Percentiles rank a stretch among this genome's conserved stretches.
Conservation (phyloP, 139 green algal genomes). For the Chlorella ohadii region DNA sequence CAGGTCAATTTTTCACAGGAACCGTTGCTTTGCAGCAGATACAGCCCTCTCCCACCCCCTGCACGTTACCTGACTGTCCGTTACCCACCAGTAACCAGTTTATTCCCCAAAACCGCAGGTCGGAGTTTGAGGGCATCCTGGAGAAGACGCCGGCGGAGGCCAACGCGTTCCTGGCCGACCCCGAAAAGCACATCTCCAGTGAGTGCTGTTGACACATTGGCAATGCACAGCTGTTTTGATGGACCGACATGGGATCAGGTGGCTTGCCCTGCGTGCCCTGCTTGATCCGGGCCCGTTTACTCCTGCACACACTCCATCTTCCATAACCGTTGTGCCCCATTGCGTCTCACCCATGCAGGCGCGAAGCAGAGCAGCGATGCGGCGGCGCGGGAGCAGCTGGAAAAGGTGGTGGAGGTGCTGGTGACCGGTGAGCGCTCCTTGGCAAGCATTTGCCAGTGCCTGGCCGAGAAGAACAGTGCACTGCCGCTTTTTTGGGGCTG, state of each 20-base stretch:
- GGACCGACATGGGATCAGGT: too few relatives aligned
- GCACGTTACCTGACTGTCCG: too few relatives aligned
- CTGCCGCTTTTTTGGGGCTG: too few relatives aligned
- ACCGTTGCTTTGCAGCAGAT: too few relatives aligned
- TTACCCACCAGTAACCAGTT: too few relatives aligned
- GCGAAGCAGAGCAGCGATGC: slow-evolving; percentile 68
- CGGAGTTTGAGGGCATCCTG: slow-evolving; percentile 97
- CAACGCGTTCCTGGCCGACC: slow-evolving; percentile 89
- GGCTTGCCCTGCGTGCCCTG: too few relatives aligned
- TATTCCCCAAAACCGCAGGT: slow-evolving; percentile 32
- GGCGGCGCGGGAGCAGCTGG: slow-evolving; percentile 85
- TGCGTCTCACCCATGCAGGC: neutral
- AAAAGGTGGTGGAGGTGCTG: slow-evolving; percentile 88
- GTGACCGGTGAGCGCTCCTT: slow-evolving; percentile 35
- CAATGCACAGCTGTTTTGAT: too few relatives aligned
- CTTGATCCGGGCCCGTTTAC: neutral
- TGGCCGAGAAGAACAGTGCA: too few relatives aligned
- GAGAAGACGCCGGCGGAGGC: slow-evolving; percentile 92
- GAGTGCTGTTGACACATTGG: slow-evolving; percentile 8
- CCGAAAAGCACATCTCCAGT: slow-evolving; percentile 73
- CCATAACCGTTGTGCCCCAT: neutral
- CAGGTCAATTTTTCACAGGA: too few relatives aligned
- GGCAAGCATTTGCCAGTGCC: too few relatives aligned
- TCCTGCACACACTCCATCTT: neutral
- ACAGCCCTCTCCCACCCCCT: too few relatives aligned